phyloP scores from a whole-genome alignment of 2,329 filamentous ascomycete species.

The Verticillium dahliae region DNA sequence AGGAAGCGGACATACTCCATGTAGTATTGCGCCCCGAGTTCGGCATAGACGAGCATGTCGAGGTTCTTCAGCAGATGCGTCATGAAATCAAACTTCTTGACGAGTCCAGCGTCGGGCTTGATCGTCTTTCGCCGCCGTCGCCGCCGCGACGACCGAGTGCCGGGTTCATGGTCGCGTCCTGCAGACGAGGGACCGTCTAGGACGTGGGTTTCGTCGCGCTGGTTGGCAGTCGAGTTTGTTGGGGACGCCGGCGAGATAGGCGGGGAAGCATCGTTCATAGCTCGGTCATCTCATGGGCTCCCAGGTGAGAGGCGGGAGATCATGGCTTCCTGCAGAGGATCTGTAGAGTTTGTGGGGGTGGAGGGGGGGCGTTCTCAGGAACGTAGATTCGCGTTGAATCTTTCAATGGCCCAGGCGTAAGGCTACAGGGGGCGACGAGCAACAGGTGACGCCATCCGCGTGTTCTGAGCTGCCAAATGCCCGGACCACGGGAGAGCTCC shows the following conservation, averaged over 20 bases:
- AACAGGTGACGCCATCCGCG: background rate
- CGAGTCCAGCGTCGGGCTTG: slow-evolving; percentile 33
- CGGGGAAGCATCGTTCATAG: slow-evolving; percentile 47
- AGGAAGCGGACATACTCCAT: slow-evolving; percentile 53
- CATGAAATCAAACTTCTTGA: slow-evolving; percentile 55
- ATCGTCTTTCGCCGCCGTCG: slow-evolving; percentile 28
- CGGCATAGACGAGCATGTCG: slow-evolving; percentile 57
- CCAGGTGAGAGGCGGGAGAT: background rate
- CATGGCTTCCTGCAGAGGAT: background rate
- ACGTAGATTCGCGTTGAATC: background rate
- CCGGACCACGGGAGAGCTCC: background rate
- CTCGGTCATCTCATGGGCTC: slow-evolving; percentile 21
- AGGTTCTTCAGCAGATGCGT: slow-evolving; percentile 53
- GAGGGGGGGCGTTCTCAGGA: background rate
- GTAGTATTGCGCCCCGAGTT: slow-evolving; percentile 61
- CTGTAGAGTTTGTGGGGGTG: background rate
- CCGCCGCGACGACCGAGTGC: slow-evolving; percentile 13
- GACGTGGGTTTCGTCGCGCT: slow-evolving; percentile 10
- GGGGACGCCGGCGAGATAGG: slow-evolving; percentile 30
- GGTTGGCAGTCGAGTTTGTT: slow-evolving; percentile 13
- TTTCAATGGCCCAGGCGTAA: background rate
- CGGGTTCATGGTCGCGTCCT: slow-evolving; percentile 1
- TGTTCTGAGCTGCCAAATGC: background rate
- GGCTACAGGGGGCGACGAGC: background rate
- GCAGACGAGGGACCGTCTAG: background rate